Base-by-base conservation (phyloP, 2,329 filamentous ascomycete species). In the Fusarium keratoplasticum region DNA sequence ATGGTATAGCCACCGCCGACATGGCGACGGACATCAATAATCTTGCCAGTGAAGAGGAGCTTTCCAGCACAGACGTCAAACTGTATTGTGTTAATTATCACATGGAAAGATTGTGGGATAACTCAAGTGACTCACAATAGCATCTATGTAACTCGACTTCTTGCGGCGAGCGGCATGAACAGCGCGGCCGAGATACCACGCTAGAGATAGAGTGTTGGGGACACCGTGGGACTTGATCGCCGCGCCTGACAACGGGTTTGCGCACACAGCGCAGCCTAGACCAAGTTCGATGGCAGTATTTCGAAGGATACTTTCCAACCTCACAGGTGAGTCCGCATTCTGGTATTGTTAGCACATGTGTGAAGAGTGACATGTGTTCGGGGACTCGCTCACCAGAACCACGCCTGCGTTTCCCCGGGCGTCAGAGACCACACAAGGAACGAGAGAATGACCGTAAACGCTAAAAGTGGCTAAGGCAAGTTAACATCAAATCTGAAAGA, bases 151-250 rank as follows among this genome's bases (percentile, higher is more conserved):
- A 44, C 60, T 78, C 7, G 64, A 70, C 76, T 78, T 78, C 16
- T 69, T 74, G 4, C 76, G 72, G 8, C 76, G 72, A 27, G 76
- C 76, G 5, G 69, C 42, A 18, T 77, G 74, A 1, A 79, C 75
- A 0, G 88, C 89, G 0, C 90, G 85, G 0, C 90, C 90, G 29
- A 92, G 90, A 42, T 86, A 82, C 87, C 86, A 89, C 0, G 85
- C 84, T 64, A 86, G 84, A 0, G 86, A 88, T 11, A 87, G 77
- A 0, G 86, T 89, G 66, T 88, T 84, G 55, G 85, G 80, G 7
- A 84, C 77, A 11, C 77, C 78, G 20, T 80, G 76, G 0, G 80
- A 67, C 52, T 83, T 84, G 42, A 84, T 77, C 0, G 76, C 78
- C 0, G 79, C 79, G 1, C 78, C 83, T 0, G 76, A 75, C 4